Conservation (phyloP, 2,329 filamentous ascomycete genomes). For the Talaromyces rugulosus region DNA sequence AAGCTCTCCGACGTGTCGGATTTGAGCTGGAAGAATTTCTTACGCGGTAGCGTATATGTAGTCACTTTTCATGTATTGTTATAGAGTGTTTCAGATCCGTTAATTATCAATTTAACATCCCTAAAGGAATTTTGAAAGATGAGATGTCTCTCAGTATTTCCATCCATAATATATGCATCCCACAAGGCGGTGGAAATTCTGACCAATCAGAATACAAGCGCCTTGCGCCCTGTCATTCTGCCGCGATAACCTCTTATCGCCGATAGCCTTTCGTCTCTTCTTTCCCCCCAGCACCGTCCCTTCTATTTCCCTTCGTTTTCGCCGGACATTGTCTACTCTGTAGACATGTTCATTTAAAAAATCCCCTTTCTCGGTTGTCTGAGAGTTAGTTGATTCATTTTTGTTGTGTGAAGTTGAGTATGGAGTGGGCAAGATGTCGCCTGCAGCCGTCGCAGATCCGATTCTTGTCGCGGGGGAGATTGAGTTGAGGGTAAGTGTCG, state of each 20-base stretch:
- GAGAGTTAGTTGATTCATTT: background rate
- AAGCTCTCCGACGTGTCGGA: conserved; percentile 66
- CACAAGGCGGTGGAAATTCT: background rate
- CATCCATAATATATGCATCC: background rate
- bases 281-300: background rate
- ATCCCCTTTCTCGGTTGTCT: background rate
- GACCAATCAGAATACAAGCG: background rate
- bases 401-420: background rate
- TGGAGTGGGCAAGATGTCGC: conserved; percentile 1
- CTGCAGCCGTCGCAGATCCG: conserved; percentile 3
- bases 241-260: conserved; percentile 8
- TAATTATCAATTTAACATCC: background rate
- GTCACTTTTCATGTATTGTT: background rate
- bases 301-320: background rate
- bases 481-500: conserved; percentile 3
- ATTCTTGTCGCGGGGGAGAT: conserved; percentile 4
- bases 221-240: background rate
- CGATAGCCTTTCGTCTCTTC: background rate
- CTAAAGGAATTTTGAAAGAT: background rate
- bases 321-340: background rate
- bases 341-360: background rate
- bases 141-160: background rate
- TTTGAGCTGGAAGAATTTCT: conserved; percentile 82
- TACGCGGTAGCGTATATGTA: conserved; percentile 35
- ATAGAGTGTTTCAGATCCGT: background rate